A percentile compares a stretch with the other conserved stretches of the same genome.
These are phyloP conservation scores for Candida sanyiensis DNA, from an alignment of 805 yeast species.

Conservation along the genomic window DNA sequence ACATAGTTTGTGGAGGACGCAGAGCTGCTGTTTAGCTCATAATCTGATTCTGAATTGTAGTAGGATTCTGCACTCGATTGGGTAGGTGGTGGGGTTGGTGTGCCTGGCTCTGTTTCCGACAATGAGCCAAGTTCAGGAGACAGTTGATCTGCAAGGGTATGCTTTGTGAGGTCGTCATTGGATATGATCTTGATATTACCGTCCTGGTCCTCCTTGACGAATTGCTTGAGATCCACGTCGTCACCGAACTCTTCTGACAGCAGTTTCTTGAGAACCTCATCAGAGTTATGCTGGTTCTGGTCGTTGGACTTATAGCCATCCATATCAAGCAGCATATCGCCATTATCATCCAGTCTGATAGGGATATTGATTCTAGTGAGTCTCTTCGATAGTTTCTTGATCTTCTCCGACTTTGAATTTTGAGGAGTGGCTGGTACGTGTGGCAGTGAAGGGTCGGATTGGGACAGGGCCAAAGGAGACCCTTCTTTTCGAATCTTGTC, in stretches of 20 bases:
- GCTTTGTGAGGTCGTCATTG: constrained; percentile 22
- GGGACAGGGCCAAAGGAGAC: constrained; percentile 1
- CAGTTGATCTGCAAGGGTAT: background rate
- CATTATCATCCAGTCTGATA: constrained; percentile 79
- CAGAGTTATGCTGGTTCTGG: constrained; percentile 69
- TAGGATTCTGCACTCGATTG: constrained; percentile 4
- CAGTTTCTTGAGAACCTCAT: constrained; percentile 65
- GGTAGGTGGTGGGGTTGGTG: background rate
- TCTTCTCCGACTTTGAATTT: constrained; percentile 47
- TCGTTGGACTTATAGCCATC: constrained; percentile 92
- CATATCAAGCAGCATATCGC: constrained; percentile 87
- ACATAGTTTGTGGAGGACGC: constrained; percentile 44
- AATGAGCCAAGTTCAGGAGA: background rate
- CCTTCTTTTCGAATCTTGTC: constrained; percentile 2
- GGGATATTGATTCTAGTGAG: constrained; percentile 75
- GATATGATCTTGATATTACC: constrained; percentile 60
- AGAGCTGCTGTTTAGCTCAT: constrained; percentile 9
- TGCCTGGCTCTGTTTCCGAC: background rate
- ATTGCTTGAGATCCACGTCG: constrained; percentile 38
- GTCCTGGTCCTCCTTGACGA: constrained; percentile 52
- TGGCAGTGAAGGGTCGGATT: constrained; percentile 11
- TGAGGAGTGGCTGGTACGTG: constrained; percentile 19
- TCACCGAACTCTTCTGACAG: constrained; percentile 70
- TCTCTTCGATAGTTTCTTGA: constrained; percentile 57
- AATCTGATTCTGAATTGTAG: constrained; percentile 6